A percentile compares a stretch with the other conserved stretches of the same genome.
Conservation (phyloP, 306 rosid genomes). For the Lathyrus oleraceus region DNA sequence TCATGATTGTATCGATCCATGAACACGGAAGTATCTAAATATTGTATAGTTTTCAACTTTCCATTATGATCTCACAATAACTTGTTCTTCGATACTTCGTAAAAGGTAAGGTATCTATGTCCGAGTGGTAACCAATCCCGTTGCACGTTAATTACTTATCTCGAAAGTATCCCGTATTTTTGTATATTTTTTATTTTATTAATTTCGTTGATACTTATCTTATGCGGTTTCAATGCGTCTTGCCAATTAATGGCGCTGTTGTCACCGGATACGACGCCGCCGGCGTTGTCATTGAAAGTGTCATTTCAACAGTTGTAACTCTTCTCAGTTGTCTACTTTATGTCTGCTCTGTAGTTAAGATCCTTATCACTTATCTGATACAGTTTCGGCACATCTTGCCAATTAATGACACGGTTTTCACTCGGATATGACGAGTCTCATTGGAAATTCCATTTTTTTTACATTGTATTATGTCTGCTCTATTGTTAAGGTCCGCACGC, state of each 20-base stretch:
- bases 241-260: not conserved
- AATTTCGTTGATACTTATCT: not conserved
- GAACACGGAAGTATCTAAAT: not conserved
- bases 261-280: not conserved
- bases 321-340: not conserved
- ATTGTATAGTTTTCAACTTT: conserved; percentile 6
- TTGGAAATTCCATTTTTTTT: not conserved
- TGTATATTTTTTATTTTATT: not conserved
- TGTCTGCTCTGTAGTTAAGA: not conserved
- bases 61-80: not conserved
- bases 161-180: not conserved
- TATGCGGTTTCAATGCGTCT: not conserved
- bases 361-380: not conserved
- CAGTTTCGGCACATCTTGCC: not conserved
- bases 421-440: not conserved
- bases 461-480: not conserved
- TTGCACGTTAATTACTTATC: not conserved
- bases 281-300: not conserved
- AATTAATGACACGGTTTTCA: not conserved
- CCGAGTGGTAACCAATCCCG: not conserved
- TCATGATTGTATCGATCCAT: not conserved
- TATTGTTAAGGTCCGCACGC: not conserved
- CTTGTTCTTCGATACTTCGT: not conserved
- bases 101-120: not conserved
- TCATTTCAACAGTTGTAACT: not conserved